Percentiles rank a stretch among this genome's conserved stretches.
phyloP scores from a whole-genome alignment of 495 filamentous ascomycete species.

The Saxophila tyrrhenica region DNA sequence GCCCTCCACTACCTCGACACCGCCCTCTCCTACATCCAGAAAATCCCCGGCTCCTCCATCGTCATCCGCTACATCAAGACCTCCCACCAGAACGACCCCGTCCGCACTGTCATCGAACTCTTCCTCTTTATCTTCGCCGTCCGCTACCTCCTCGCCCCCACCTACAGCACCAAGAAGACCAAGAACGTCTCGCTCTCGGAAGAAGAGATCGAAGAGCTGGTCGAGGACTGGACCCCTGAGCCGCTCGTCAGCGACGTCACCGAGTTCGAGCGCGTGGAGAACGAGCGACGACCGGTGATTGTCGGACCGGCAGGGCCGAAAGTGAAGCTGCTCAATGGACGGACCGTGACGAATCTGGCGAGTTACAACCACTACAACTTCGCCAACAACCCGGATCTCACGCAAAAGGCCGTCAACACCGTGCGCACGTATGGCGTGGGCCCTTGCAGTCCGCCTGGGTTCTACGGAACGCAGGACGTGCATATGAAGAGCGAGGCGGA shows the following conservation, averaged over 20 bases:
- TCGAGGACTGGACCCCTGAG: constrained; percentile 95
- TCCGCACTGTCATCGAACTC: constrained; percentile 85
- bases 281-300: constrained; percentile 75
- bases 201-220: constrained; percentile 94
- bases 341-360: constrained; percentile 81
- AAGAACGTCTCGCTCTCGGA: constrained; percentile 82
- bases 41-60: constrained; percentile 85
- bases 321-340: constrained; percentile 63
- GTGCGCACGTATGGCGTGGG: constrained; percentile 92
- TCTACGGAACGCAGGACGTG: constrained; percentile 97
- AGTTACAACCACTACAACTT: constrained; percentile 98
- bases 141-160: constrained; percentile 79
- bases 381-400: constrained; percentile 77
- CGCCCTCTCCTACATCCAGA: constrained; percentile 51
- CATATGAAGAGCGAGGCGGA: constrained; percentile 95
- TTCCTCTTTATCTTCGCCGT: constrained; percentile 93
- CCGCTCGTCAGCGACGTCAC: constrained; percentile 68
- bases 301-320: constrained; percentile 77
- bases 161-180: constrained; percentile 75
- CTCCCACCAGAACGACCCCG: constrained; percentile 93
- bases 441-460: constrained; percentile 89
- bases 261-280: constrained; percentile 63
- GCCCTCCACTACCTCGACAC: constrained; percentile 15
- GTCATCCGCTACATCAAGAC: constrained; percentile 88
- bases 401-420: constrained; percentile 87